Evolutionary conservation across 352 stramenopile species (phyloP).

Genomic region (Phytophthora lateralis): DNA sequence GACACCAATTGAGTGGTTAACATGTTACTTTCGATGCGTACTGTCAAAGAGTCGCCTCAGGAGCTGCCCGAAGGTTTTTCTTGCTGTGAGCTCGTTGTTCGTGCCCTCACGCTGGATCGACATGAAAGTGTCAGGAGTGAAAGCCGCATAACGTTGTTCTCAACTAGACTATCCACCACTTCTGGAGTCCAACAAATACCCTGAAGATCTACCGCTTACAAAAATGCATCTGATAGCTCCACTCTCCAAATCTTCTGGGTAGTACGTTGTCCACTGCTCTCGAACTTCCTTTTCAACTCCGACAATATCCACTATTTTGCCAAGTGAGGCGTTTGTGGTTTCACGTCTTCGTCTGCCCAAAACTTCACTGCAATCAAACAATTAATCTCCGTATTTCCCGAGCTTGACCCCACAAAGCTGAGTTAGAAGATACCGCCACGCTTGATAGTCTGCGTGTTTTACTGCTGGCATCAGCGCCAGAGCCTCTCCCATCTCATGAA

Average conservation of each 20-base stretch:
- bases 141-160: not conserved
- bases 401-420: constrained; percentile 6
- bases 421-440: constrained; percentile 9
- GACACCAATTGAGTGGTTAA: not conserved
- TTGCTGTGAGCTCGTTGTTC: not conserved
- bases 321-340: constrained; percentile 3
- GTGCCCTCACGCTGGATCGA: not conserved
- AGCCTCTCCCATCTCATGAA: not conserved
- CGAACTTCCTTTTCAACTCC: constrained; percentile 1
- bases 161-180: not conserved
- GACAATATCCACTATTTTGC: constrained; percentile 2
- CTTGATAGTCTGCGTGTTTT: constrained; percentile 1
- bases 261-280: not conserved
- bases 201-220: not conserved
- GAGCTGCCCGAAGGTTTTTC: not conserved
- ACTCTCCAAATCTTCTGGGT: not conserved
- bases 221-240: constrained; percentile 6
- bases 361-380: constrained; percentile 11
- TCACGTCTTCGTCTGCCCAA: not conserved
- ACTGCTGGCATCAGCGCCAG: constrained; percentile 10
- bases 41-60: not conserved
- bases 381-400: constrained; percentile 5
- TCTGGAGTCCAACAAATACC: not conserved
- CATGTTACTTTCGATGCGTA: not conserved
- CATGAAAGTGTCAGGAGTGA: not conserved